Percentiles rank a stretch among this genome's conserved stretches.
phyloP scores from a whole-genome alignment of 2,329 filamentous ascomycete species.

The Penicillium sp. region DNA sequence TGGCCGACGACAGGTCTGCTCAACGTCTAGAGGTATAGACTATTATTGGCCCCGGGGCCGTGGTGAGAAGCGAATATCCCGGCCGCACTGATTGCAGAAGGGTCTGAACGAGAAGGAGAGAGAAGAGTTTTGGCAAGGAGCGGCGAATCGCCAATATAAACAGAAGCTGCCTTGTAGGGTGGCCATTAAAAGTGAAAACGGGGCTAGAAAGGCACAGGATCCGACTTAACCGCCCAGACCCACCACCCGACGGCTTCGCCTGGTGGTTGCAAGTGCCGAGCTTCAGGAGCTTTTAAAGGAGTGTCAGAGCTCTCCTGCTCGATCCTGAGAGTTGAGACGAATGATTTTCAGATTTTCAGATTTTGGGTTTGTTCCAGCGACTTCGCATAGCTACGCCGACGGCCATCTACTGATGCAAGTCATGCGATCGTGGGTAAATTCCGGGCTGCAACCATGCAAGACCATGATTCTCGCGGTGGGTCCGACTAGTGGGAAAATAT shows the following conservation, averaged over 20 bases:
- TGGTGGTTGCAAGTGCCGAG: slow-evolving; percentile 15
- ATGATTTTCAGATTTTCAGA: too few species aligned
- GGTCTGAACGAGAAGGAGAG: not conserved
- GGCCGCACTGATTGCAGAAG: not conserved
- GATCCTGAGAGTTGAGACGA: not conserved
- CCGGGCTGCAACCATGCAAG: not conserved
- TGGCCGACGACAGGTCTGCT: not conserved
- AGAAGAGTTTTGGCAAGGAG: not conserved
- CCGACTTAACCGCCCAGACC: slow-evolving; percentile 27
- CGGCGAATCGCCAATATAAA: slow-evolving; percentile 10
- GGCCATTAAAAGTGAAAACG: slow-evolving; percentile 10
- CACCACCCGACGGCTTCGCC: slow-evolving; percentile 21
- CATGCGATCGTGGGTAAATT: not conserved
- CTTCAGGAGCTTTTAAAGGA: not conserved
- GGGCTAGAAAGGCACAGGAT: slow-evolving; percentile 12
- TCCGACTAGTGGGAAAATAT: slow-evolving; percentile 12
- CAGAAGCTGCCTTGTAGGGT: slow-evolving; percentile 3
- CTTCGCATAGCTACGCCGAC: too few species aligned
- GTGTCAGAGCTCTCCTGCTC: not conserved
- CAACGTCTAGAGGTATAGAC: not conserved
- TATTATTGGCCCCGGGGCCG: not conserved
- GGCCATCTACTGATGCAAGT: not conserved
- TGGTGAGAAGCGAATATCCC: not conserved
- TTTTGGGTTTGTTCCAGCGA: too few species aligned
- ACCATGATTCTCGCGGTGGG: slow-evolving; percentile 3